These are phyloP conservation scores for Aurantiochytrium sp. DNA, from an alignment of 108 stramenopile species.

Conservation along the genomic window DNA sequence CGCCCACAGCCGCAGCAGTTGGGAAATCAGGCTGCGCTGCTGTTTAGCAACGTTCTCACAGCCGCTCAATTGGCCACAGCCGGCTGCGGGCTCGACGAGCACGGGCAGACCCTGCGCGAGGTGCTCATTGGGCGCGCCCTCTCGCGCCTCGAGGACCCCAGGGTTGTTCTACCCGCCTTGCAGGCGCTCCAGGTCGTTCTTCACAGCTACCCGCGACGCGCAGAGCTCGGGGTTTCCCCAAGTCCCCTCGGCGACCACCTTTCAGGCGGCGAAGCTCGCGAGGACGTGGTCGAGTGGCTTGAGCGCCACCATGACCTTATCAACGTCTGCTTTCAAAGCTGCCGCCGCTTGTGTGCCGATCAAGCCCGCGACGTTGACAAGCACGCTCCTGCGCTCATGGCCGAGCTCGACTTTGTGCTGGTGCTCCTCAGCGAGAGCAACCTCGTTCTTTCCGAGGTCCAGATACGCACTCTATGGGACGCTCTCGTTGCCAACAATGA, in stretches of 20 bases:
- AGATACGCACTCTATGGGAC: background rate
- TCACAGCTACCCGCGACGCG: background rate
- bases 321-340: background rate
- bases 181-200: background rate
- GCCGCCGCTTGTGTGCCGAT: background rate
- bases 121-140: background rate
- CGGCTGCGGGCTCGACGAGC: background rate
- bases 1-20: too few species aligned
- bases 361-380: background rate
- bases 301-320: background rate
- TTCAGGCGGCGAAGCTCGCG: background rate
- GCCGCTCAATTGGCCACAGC: background rate
- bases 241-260: background rate
- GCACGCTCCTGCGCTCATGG: background rate
- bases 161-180: background rate
- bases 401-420: background rate
- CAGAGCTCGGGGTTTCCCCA: background rate
- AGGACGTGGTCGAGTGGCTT: conserved; percentile 17
- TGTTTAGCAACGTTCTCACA: background rate
- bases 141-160: background rate
- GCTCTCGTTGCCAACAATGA: background rate
- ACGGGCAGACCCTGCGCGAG: background rate
- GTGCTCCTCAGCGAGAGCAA: background rate
- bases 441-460: background rate
- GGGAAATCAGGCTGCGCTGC: background rate